Evolutionary conservation across 768 basidiomycete genomes (phyloP), one percentile per base, ranked within the genome.

Genomic region (Lactarius evosmus): DNA sequence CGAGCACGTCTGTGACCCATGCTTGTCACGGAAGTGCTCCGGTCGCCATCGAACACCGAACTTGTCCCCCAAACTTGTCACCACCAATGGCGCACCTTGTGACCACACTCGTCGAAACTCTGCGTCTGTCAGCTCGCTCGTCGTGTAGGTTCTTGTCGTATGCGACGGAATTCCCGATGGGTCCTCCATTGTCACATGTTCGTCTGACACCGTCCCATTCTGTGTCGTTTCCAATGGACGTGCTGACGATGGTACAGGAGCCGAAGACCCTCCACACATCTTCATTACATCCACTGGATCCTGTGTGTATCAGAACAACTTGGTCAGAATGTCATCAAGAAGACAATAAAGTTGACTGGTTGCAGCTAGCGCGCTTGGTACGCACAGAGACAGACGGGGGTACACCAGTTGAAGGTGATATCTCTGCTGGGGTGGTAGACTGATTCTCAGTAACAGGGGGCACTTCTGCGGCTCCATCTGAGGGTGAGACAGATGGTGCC

Each of bases 31-130:
- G 74, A 98, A 94, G 70, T 87, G 89, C 60, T 88, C 83, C 0
- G 95, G 95, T 5, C 82, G 86, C 95, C 95, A 98, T 61, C 80
- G 72, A 65, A 88, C 74, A 68, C 80, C 77, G 74, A 94, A 88
- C 67, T 85, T 82, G 16, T 78, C 70, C 54, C 83, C 74, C 22
- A 92, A 74, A 32, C 80, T 83, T 32, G 85, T 88, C 53, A 97
- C 88, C 33, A 96, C 83, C 9, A 98, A 72, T 2, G 95, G 91
- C 38, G 87, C 78, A 30, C 94, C 94, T 49, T 75, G 75, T 9
- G 73, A 72, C 95, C 95, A 98, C 8, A 92, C 74, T 7, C 75
- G 72, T 55, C 83, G 82, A 76, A 95, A 94, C 17, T 80, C 70
- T 7, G 80, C 77, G 27, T 85, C 82, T 5, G 82, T 81, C 27